Base-by-base conservation (phyloP, 139 green algal species). In the Micromonas commoda region DNA sequence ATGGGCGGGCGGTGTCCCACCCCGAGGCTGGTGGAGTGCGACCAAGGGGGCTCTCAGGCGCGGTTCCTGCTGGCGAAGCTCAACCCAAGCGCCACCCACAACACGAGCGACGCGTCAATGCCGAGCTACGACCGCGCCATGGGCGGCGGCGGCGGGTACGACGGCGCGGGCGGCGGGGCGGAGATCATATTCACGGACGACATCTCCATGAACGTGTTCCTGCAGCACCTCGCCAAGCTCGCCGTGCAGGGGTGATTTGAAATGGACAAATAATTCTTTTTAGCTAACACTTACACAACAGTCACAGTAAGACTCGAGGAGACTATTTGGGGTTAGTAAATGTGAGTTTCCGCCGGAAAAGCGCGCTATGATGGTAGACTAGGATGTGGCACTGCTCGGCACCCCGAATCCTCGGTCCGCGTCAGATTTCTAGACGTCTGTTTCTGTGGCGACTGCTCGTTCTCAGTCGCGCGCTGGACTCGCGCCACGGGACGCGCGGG, bases 111-210 rank as follows among this genome's bases (percentile, higher is more conserved):
- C 45, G 45, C 9, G 9, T 9, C 9, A 9, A 16, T 57, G 45
- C 9, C 9, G 45, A 57, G 45, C 45, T 57, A 57, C 31, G 66
- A 60, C 6, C 68, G 63, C 35, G 81, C 35, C 0, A 81, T 82
- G 26, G 67, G 20, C 21, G 9, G 20, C 21, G 51, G 26, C 0
- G 21, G 61, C 52, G 38, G 29, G 24, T 60, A 63, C 37, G 68
- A 37, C 34, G 57, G 26, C 38, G 21, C 31, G 34, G 60, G 82
- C 68, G 81, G 66, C 19, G 82, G 78, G 77, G 77, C 66, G 21
- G 94, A 98, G 80, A 89, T 98, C 45, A 97, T 98, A 83, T 95
- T 97, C 88, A 98, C 94, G 1, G 94, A 98, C 81, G 94, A 98
- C 78, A 94, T 98, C 28, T 88, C 73, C 38, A 79, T 95, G 23